A percentile compares a stretch with the other conserved stretches of the same genome.
Conservation (phyloP, 2,329 filamentous ascomycete genomes). For the Stemphylium vesicarium region DNA sequence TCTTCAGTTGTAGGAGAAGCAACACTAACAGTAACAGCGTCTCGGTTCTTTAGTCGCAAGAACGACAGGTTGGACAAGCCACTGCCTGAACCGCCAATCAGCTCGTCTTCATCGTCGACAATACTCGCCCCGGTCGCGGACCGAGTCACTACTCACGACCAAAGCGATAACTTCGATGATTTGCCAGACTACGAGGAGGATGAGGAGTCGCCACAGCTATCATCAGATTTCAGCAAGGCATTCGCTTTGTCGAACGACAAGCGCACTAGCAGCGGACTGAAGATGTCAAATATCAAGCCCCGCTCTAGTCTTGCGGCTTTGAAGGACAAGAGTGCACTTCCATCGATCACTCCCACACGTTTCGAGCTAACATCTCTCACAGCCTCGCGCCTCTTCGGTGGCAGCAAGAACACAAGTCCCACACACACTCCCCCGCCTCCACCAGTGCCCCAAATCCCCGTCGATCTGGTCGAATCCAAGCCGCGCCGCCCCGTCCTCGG, state of each 20-base stretch:
- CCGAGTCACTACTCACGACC: neutral
- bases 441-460: slow-evolving; percentile 22
- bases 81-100: slow-evolving; percentile 1
- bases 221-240: neutral
- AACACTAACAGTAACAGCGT: slow-evolving; percentile 15
- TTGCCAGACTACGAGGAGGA: neutral
- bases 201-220: neutral
- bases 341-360: neutral
- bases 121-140: neutral
- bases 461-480: slow-evolving; percentile 3
- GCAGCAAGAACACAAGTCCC: neutral
- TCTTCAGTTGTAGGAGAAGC: neutral
- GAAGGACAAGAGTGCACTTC: slow-evolving; percentile 19
- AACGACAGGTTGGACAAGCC: slow-evolving; percentile 12
- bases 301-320: slow-evolving; percentile 18
- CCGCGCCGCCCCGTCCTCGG: slow-evolving; percentile 1
- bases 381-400: slow-evolving; percentile 27
- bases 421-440: slow-evolving; percentile 18
- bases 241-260: neutral
- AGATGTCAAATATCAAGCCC: slow-evolving; percentile 11
- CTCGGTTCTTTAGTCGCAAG: slow-evolving; percentile 18
- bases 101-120: slow-evolving; percentile 5
- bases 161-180: neutral
- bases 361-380: neutral
- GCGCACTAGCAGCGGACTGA: neutral